Evolutionary conservation across 2,329 filamentous ascomycete genomes (phyloP).

Genomic region (Alternaria triticimaculans): DNA sequence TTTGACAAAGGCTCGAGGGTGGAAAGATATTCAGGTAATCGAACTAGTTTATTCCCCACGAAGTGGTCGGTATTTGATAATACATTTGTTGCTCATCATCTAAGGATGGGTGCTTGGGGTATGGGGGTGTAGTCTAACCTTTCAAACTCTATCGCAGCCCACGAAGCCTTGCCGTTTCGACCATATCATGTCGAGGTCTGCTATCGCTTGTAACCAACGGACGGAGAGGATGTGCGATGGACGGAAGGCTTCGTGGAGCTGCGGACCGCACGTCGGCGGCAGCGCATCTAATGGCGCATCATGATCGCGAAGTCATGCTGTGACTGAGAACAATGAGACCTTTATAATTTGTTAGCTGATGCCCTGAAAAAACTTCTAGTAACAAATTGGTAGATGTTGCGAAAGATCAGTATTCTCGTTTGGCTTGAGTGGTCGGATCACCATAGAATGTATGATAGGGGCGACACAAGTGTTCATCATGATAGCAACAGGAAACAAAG

Average conservation of each 20-base stretch:
- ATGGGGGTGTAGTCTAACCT: constrained; percentile 23
- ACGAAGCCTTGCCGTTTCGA: constrained; percentile 10
- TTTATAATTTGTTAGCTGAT: constrained; percentile 27
- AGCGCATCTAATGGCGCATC: background rate
- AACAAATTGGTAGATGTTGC: constrained; percentile 10
- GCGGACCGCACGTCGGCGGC: background rate
- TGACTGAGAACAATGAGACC: background rate
- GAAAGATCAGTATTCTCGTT: constrained; percentile 48
- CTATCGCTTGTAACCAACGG: constrained; percentile 2
- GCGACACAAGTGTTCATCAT: constrained; percentile 50
- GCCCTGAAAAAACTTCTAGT: constrained; percentile 5
- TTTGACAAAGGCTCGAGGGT: constrained; percentile 1
- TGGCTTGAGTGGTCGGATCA: constrained; percentile 51
- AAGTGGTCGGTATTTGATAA: constrained; percentile 50
- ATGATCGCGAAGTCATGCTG: background rate
- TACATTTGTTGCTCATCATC: constrained; percentile 49
- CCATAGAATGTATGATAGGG: constrained; percentile 50
- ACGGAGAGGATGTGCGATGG: background rate
- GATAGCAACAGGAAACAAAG: constrained; percentile 9
- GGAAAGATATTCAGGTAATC: constrained; percentile 46
- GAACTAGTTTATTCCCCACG: constrained; percentile 48
- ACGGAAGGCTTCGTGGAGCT: constrained; percentile 4
- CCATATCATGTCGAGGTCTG: background rate
- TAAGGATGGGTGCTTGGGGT: constrained; percentile 9
- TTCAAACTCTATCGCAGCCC: constrained; percentile 18